These are phyloP conservation scores for Acmispon strigosus DNA, from an alignment of 306 rosid species.

Conservation along the genomic window DNA sequence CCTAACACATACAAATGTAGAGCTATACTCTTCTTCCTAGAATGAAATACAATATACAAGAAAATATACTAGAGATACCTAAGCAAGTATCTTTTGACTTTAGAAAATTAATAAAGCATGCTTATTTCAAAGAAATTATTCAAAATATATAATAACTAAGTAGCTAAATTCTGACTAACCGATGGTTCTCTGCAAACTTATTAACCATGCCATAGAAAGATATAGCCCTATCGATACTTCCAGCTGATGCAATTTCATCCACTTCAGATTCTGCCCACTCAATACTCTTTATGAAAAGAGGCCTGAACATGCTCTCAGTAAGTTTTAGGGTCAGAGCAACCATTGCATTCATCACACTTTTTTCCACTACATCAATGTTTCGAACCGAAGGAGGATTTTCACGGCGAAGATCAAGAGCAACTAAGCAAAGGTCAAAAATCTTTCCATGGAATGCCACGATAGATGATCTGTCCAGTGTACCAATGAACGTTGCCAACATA, in stretches of 20 bases:
- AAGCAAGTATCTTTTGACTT: background rate
- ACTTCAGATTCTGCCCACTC: constrained; percentile 83
- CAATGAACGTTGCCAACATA: constrained; percentile 57
- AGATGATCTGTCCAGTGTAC: constrained; percentile 65
- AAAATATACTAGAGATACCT: background rate
- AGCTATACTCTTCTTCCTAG: background rate
- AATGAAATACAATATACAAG: background rate
- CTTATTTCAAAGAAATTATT: background rate
- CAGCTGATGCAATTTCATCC: constrained; percentile 36
- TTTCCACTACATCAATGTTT: constrained; percentile 59
- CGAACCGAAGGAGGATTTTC: constrained; percentile 54
- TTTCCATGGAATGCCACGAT: constrained; percentile 54
- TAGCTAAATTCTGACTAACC: constrained; percentile 44
- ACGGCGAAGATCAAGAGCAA: constrained; percentile 77
- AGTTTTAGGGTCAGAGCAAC: constrained; percentile 70
- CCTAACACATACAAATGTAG: background rate
- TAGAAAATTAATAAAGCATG: background rate
- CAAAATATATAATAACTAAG: background rate
- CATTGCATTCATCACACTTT: constrained; percentile 49
- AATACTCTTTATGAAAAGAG: constrained; percentile 72
- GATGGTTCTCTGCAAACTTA: constrained; percentile 72
- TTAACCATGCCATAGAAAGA: constrained; percentile 77
- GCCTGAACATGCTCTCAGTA: constrained; percentile 86
- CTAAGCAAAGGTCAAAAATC: constrained; percentile 72
- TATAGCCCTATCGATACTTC: constrained; percentile 69